phyloP scores from a whole-genome alignment of 495 filamentous ascomycete species.

The Penicillium atrosanguineum region DNA sequence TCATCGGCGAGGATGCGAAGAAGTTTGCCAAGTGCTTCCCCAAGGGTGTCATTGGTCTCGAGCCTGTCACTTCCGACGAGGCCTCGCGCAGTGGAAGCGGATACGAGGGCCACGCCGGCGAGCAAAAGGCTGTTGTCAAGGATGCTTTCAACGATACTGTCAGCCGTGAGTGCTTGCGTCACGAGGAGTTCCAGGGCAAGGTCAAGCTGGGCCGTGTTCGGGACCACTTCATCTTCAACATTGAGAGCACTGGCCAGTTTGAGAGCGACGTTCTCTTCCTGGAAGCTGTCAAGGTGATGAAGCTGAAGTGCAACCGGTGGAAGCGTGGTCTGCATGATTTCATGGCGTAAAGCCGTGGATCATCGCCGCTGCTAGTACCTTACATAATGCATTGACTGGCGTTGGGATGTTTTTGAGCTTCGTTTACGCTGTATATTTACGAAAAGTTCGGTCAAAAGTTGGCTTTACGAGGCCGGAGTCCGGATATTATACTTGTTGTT shows the following conservation, averaged over 20 bases:
- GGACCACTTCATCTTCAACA: constrained; percentile 95
- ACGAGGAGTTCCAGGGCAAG: constrained; percentile 90
- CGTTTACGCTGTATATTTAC: constrained; percentile 41
- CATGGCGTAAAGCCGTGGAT: constrained; percentile 41
- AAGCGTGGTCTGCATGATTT: constrained; percentile 58
- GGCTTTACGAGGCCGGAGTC: constrained; percentile 37
- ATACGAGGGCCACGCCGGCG: constrained; percentile 67
- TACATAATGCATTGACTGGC: constrained; percentile 46
- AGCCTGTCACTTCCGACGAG: constrained; percentile 67
- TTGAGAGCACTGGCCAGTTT: constrained; percentile 94
- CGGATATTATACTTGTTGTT: constrained; percentile 28
- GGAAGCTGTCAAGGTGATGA: constrained; percentile 79
- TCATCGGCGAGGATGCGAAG: constrained; percentile 78
- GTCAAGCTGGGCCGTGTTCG: constrained; percentile 85
- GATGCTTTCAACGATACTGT: constrained; percentile 89
- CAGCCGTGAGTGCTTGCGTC: constrained; percentile 84
- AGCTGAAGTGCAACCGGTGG: constrained; percentile 67
- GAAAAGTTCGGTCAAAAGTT: constrained; percentile 40
- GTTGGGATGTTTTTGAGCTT: constrained; percentile 38
- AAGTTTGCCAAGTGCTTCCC: constrained; percentile 93
- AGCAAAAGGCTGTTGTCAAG: constrained; percentile 81
- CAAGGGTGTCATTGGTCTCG: constrained; percentile 78
- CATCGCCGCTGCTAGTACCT: constrained; percentile 11
- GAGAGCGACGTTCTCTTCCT: constrained; percentile 88
- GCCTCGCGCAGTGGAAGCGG: constrained; percentile 57